phyloP scores from a whole-genome alignment of 108 stramenopile species.

The Nannochloropsis salina region DNA sequence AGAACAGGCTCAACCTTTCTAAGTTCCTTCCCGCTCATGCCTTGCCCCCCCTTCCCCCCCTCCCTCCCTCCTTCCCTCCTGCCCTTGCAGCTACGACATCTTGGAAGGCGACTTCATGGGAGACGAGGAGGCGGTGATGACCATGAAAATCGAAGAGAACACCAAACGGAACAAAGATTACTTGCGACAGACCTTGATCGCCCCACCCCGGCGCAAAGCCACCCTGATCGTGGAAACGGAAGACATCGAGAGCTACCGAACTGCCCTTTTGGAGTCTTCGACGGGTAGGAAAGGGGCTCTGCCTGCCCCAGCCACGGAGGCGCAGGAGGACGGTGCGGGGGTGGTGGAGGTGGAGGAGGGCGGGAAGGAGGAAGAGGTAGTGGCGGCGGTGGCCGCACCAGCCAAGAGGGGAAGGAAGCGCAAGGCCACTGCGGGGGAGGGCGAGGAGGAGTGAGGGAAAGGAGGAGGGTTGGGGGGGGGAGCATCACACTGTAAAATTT shows the following conservation, averaged over 20 bases:
- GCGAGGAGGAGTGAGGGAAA: not conserved
- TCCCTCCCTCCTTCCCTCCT: too few relatives aligned
- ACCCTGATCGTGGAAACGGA: not conserved
- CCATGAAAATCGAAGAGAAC: conserved; percentile 5
- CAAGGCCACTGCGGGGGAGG: not conserved
- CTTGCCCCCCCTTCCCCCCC: too few relatives aligned
- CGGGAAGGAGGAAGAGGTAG: not conserved
- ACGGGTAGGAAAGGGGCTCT: not conserved
- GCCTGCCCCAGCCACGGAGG: not conserved
- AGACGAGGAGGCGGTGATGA: not conserved
- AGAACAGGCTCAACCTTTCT: too few relatives aligned
- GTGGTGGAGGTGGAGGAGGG: not conserved
- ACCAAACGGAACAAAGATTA: not conserved
- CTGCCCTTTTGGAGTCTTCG: not conserved
- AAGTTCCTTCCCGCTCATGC: too few relatives aligned
- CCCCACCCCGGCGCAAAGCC: not conserved
- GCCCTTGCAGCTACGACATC: not conserved
- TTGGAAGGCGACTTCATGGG: not conserved
- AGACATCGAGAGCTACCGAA: not conserved
- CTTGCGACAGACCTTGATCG: not conserved
- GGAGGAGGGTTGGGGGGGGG: not conserved
- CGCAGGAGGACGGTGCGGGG: not conserved
- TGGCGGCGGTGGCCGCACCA: not conserved
- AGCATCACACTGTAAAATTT: too few relatives aligned
- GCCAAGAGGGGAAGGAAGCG: not conserved